These are phyloP conservation scores for Euptelea pleiosperma DNA, from an alignment of 164 flowering plant genomes.

Conservation along the genomic window DNA sequence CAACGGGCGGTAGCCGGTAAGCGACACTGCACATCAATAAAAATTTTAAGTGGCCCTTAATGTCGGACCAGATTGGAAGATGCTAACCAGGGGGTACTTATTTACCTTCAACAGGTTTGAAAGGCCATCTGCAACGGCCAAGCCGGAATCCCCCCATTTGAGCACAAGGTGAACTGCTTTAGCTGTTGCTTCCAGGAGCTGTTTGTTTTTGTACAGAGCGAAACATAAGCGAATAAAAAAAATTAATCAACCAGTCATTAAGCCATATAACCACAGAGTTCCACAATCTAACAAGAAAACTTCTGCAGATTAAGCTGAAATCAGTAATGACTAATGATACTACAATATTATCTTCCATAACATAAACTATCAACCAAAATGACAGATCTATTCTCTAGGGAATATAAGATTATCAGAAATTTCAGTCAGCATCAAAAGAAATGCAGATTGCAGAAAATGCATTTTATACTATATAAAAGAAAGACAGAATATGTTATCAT, in stretches of 20 bases:
- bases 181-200: slow-evolving; percentile 94
- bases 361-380: not conserved
- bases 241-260: too few species aligned
- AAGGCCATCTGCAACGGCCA: slow-evolving; percentile 77
- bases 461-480: not conserved
- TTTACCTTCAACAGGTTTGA: slow-evolving; percentile 79
- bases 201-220: slow-evolving; percentile 21
- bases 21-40: slow-evolving; percentile 74
- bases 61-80: not conserved
- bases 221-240: slow-evolving; percentile 15
- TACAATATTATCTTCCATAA: not conserved
- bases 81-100: not conserved
- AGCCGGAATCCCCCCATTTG: slow-evolving; percentile 81
- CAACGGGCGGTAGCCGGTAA: slow-evolving; percentile 80
- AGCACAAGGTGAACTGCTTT: slow-evolving; percentile 74
- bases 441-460: not conserved
- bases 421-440: not conserved
- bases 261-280: too few species aligned
- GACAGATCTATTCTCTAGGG: not conserved
- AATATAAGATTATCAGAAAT: not conserved
- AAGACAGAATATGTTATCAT: not conserved
- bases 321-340: too few species aligned
- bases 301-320: not conserved
- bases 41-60: not conserved
- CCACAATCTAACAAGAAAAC: too few species aligned